phyloP scores from a whole-genome alignment of 768 basidiomycete species.

The Hysterangium stoloniferum region DNA sequence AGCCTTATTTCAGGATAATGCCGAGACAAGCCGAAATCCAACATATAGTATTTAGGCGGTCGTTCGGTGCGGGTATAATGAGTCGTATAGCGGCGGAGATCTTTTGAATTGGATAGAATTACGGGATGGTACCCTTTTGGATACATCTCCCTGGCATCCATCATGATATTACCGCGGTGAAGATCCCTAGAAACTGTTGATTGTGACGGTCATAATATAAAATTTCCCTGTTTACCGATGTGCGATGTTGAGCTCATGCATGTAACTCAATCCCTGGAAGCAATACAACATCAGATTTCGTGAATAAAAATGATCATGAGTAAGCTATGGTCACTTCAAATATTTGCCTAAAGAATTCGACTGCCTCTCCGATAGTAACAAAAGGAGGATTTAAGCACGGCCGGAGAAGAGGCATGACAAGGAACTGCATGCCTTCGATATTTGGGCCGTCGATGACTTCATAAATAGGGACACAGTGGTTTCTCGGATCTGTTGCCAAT shows the following conservation, averaged over 20 bases:
- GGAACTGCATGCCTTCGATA: conserved; percentile 11
- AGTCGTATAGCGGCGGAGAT: conserved; percentile 5
- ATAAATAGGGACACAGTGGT: conserved; percentile 25
- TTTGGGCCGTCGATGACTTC: conserved; percentile 20
- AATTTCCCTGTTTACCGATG: conserved; percentile 24
- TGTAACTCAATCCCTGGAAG: conserved; percentile 29
- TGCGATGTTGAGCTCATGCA: conserved; percentile 30
- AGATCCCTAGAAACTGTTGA: conserved; percentile 10
- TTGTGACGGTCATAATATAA: background rate
- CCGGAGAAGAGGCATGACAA: conserved; percentile 25
- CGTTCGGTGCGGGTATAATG: conserved; percentile 17
- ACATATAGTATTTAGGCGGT: conserved; percentile 21
- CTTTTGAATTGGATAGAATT: background rate
- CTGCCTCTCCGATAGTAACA: conserved; percentile 24
- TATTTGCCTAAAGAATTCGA: conserved; percentile 24
- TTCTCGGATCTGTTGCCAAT: conserved; percentile 17
- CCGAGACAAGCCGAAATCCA: conserved; percentile 19
- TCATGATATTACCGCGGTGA: conserved; percentile 14
- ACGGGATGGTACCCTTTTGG: conserved; percentile 16
- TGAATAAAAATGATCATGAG: background rate
- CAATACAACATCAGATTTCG: background rate
- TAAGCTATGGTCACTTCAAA: conserved; percentile 27
- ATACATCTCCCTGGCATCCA: conserved; percentile 15
- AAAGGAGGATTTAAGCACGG: conserved; percentile 20
- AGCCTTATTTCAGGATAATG: conserved; percentile 16